A percentile compares a stretch with the other conserved stretches of the same genome.
Conservation (phyloP, 371 early-diverging fungal species). For the Rhizopus delemar region DNA sequence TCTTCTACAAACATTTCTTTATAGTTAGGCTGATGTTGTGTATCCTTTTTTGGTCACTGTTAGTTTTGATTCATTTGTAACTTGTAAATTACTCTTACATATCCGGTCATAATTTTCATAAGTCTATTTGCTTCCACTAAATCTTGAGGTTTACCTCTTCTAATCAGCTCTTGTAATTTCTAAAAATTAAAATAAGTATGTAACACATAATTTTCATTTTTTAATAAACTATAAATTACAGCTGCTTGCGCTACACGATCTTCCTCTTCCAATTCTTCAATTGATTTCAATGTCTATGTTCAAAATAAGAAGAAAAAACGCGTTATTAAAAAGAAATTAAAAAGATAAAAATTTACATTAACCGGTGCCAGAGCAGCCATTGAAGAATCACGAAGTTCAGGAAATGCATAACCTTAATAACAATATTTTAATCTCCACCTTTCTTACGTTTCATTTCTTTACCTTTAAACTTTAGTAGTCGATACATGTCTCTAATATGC, state of each 20-base stretch:
- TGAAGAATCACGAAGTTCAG: conserved; percentile 68
- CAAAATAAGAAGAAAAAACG: background rate
- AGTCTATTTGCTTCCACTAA: conserved; percentile 91
- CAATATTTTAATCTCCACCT: background rate
- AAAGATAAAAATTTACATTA: conserved; percentile 38
- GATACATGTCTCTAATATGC: conserved; percentile 91
- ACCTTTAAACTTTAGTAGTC: conserved; percentile 81
- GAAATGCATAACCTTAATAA: conserved; percentile 81
- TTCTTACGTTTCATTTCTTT: background rate
- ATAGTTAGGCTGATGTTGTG: conserved; percentile 78
- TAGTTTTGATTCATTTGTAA: background rate
- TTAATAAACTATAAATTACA: conserved; percentile 45
- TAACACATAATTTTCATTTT: background rate
- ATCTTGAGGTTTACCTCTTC: conserved; percentile 91
- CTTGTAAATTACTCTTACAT: conserved; percentile 54
- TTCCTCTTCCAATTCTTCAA: conserved; percentile 92
- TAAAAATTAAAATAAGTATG: conserved; percentile 22
- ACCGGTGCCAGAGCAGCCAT: conserved; percentile 66
- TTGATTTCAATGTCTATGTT: conserved; percentile 69
- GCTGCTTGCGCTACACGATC: conserved; percentile 86
- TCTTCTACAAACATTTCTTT: conserved; percentile 78
- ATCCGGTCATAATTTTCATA: conserved; percentile 96
- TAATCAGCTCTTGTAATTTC: conserved; percentile 95
- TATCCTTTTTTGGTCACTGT: conserved; percentile 54
- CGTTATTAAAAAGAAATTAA: background rate